Evolutionary conservation across 148 eudicot species (phyloP).

Genomic region (Talinum fruticosum): DNA sequence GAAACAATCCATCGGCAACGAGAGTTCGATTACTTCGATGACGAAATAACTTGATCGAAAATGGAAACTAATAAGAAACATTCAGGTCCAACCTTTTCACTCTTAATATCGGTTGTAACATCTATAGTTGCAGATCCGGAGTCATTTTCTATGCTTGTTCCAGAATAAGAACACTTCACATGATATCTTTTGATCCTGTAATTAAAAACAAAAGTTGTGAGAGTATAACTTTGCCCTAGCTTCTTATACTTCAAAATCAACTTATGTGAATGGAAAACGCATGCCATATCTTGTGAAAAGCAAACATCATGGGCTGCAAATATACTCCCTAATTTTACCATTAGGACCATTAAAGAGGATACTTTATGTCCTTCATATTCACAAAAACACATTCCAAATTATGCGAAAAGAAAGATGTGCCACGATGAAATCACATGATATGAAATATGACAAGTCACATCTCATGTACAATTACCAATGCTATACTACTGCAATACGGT

Average conservation of each 20-base stretch:
- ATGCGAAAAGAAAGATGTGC: background rate
- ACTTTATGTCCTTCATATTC: no score
- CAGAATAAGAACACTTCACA: slow-evolving; percentile 67
- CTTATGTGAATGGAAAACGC: background rate
- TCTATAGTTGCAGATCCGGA: slow-evolving; percentile 60
- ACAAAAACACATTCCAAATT: background rate
- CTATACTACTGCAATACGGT: background rate
- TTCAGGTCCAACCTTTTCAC: slow-evolving; percentile 62
- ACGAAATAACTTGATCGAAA: slow-evolving; percentile 6
- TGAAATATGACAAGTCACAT: background rate
- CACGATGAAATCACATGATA: background rate
- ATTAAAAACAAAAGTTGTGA: slow-evolving; percentile 8
- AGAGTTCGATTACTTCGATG: slow-evolving; percentile 2
- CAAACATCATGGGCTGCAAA: background rate
- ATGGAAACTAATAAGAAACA: slow-evolving; percentile 16
- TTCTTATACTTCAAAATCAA: background rate
- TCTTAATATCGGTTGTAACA: slow-evolving; percentile 70
- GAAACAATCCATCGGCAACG: slow-evolving; percentile 16
- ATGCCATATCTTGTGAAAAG: background rate
- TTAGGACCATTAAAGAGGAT: background rate
- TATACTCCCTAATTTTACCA: background rate
- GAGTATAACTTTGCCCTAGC: background rate
- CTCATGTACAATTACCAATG: background rate
- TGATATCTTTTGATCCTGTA: slow-evolving; percentile 44
- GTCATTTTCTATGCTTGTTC: slow-evolving; percentile 40